These are phyloP conservation scores for Fusarium secorum DNA, from an alignment of 2,329 filamentous ascomycete species.

Conservation along the genomic window DNA sequence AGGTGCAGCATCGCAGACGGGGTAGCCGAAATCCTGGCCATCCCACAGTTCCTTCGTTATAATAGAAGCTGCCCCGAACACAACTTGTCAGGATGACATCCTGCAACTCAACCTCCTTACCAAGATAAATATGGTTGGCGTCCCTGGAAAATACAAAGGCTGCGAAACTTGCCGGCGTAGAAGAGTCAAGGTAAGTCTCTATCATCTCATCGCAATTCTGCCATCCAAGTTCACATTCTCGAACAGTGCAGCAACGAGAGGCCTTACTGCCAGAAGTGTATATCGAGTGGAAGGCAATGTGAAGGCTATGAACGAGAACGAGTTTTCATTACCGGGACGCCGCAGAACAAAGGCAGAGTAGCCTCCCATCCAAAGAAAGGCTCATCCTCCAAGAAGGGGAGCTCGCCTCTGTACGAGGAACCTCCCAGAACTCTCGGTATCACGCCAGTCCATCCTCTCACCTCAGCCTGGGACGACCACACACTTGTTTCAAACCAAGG, in stretches of 20 bases:
- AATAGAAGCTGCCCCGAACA: background rate
- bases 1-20: slow-evolving; percentile 29
- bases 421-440: slow-evolving; percentile 40
- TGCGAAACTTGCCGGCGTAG: slow-evolving; percentile 68
- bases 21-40: slow-evolving; percentile 12
- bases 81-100: background rate
- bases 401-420: slow-evolving; percentile 38
- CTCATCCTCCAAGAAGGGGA: slow-evolving; percentile 47
- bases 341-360: slow-evolving; percentile 61
- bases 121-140: slow-evolving; percentile 62
- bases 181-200: slow-evolving; percentile 62
- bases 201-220: background rate
- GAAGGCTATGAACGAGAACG: slow-evolving; percentile 69
- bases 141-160: slow-evolving; percentile 70
- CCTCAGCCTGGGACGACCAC: slow-evolving; percentile 60
- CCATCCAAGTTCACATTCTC: slow-evolving; percentile 3
- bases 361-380: slow-evolving; percentile 62
- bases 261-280: slow-evolving; percentile 68
- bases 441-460: slow-evolving; percentile 51
- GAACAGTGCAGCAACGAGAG: slow-evolving; percentile 67
- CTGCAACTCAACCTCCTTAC: background rate
- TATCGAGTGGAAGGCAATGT: slow-evolving; percentile 63
- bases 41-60: background rate
- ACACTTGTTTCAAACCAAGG: slow-evolving; percentile 52
- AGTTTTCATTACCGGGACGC: slow-evolving; percentile 70